Percentiles rank a stretch among this genome's conserved stretches.
These are phyloP conservation scores for Suhomyces guaymorum DNA, from an alignment of 1,139 yeast species.

Conservation along the genomic window DNA sequence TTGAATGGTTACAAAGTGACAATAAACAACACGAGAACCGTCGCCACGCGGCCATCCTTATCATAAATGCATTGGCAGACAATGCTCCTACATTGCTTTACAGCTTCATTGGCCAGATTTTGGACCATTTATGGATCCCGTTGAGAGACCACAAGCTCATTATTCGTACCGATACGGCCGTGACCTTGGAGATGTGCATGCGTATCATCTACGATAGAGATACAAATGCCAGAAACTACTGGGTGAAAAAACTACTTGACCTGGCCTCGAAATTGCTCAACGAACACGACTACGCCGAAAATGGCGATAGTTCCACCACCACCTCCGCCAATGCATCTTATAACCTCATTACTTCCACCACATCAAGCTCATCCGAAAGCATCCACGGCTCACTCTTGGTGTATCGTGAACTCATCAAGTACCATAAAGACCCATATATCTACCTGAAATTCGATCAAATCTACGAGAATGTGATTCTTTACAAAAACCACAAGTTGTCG, in stretches of 20 bases:
- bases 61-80: slow-evolving; percentile 79
- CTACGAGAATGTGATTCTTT: slow-evolving; percentile 71
- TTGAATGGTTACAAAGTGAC: slow-evolving; percentile 84
- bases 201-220: slow-evolving; percentile 80
- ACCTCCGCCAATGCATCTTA: slow-evolving; percentile 24
- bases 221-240: slow-evolving; percentile 62
- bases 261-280: slow-evolving; percentile 49
- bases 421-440: slow-evolving; percentile 56
- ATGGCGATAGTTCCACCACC: slow-evolving; percentile 10
- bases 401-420: slow-evolving; percentile 74
- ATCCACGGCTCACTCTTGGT: slow-evolving; percentile 86
- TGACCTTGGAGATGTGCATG: slow-evolving; percentile 75
- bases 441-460: slow-evolving; percentile 65
- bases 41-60: slow-evolving; percentile 87
- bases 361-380: slow-evolving; percentile 55
- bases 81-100: slow-evolving; percentile 85
- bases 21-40: slow-evolving; percentile 77
- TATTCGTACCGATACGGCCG: slow-evolving; percentile 82
- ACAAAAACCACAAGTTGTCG: slow-evolving; percentile 74
- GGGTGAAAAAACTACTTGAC: slow-evolving; percentile 73
- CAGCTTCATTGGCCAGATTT: slow-evolving; percentile 72
- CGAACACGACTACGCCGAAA: slow-evolving; percentile 20
- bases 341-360: slow-evolving; percentile 28
- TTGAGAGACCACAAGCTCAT: slow-evolving; percentile 73
- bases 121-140: slow-evolving; percentile 87